Conservation (phyloP, 164 flowering plant genomes). For the Sextonia rubra region DNA sequence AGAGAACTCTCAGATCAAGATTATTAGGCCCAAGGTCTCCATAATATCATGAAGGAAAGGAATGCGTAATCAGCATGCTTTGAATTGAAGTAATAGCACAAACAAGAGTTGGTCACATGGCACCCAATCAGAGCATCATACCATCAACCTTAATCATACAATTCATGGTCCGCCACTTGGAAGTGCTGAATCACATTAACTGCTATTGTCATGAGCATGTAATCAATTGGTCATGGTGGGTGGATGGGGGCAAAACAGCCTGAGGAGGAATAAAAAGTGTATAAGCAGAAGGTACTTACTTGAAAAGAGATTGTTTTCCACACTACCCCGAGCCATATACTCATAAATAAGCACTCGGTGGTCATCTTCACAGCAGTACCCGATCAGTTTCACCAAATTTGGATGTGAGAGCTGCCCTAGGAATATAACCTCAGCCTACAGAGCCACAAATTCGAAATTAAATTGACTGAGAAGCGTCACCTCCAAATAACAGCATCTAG, state of each 20-base stretch:
- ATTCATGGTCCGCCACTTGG: background rate
- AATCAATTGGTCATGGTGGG: background rate
- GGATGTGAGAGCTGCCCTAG: constrained; percentile 98
- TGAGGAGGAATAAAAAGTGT: background rate
- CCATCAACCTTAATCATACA: background rate
- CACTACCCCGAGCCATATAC: constrained; percentile 87
- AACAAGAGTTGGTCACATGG: background rate
- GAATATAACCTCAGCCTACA: constrained; percentile 90
- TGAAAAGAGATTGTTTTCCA: constrained; percentile 81
- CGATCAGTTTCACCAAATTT: constrained; percentile 81
- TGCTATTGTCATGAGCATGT: background rate
- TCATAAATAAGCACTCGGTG: constrained; percentile 86
- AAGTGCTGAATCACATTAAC: background rate
- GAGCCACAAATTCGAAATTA: background rate
- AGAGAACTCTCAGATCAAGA: background rate
- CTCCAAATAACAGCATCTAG: background rate
- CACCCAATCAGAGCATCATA: background rate
- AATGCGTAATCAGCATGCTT: background rate
- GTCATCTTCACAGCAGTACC: constrained; percentile 91
- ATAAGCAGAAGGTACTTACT: constrained; percentile 37
- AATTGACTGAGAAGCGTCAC: background rate
- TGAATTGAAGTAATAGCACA: background rate
- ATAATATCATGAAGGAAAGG: background rate
- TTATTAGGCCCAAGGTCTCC: background rate
- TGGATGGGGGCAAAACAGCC: background rate